Evolutionary conservation across 2,329 filamentous ascomycete genomes (phyloP).

Genomic region (Nemania bipapillata): DNA sequence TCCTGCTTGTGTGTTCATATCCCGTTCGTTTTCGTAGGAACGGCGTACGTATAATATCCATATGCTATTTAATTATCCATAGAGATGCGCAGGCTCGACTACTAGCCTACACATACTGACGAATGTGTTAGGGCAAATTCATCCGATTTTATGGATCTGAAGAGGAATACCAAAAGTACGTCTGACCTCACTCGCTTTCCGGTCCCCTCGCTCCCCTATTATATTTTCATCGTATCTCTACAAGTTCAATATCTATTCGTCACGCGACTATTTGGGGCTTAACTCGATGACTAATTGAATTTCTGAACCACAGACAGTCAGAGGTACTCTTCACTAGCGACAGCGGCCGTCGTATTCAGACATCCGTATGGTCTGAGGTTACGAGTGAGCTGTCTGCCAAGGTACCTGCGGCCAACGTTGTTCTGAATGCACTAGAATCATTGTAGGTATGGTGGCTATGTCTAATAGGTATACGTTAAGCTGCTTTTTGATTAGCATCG

Average conservation of each 20-base stretch:
- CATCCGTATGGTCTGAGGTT: conserved; percentile 45
- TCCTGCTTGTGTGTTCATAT: no score
- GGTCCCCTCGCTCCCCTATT: background rate
- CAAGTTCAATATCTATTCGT: no score
- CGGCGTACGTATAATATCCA: background rate
- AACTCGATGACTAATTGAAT: background rate
- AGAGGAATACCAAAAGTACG: conserved; percentile 40
- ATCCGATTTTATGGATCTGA: conserved; percentile 45
- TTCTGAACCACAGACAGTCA: conserved; percentile 29
- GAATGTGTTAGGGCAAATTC: conserved; percentile 41
- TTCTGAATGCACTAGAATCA: conserved; percentile 5
- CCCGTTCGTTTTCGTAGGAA: background rate
- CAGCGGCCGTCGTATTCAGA: conserved; percentile 39
- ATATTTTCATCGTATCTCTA: background rate
- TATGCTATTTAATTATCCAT: background rate
- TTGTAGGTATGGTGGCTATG: no score
- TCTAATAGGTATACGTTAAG: background rate
- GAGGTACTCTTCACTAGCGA: conserved; percentile 34
- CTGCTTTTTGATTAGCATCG: background rate
- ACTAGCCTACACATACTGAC: background rate
- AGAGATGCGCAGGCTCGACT: background rate
- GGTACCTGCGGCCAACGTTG: conserved; percentile 36
- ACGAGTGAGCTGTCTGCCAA: conserved; percentile 41
- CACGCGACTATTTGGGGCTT: no score
- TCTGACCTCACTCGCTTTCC: background rate